Evolutionary conservation across 192 early-diverging fungal genomes (phyloP).

Genomic region (Backusella sp.): DNA sequence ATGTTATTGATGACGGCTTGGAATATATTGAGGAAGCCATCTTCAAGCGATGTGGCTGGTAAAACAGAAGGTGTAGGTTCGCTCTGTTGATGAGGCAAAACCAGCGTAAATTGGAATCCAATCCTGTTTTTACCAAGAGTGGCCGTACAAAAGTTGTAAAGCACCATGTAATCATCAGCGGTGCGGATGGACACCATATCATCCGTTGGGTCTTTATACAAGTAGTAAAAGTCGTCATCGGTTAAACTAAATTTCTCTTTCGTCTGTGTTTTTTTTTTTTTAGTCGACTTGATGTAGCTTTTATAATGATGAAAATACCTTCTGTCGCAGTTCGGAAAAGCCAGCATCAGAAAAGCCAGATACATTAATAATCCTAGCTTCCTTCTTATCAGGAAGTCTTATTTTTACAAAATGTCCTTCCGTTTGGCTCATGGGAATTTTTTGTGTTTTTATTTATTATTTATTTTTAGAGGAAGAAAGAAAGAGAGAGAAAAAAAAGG

Average conservation of each 20-base stretch:
- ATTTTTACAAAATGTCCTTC: slow-evolving; percentile 1
- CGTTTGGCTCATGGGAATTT: not conserved
- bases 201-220: not conserved
- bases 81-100: not conserved
- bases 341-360: not conserved
- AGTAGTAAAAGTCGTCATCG: not conserved
- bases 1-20: slow-evolving; percentile 8
- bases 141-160: not conserved
- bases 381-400: not conserved
- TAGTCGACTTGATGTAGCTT: not conserved
- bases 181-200: not conserved
- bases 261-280: not conserved
- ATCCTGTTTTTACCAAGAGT: not conserved
- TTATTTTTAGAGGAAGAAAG: not conserved
- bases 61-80: not conserved
- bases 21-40: not conserved
- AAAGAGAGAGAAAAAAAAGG: not conserved
- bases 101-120: not conserved
- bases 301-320: not conserved
- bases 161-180: not conserved
- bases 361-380: not conserved
- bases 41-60: not conserved
- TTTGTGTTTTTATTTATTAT: not conserved
- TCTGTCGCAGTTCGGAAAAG: not conserved
- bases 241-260: not conserved